phyloP scores from a whole-genome alignment of 805 yeast species.

The Vanderwaltozyma yarrowii region DNA sequence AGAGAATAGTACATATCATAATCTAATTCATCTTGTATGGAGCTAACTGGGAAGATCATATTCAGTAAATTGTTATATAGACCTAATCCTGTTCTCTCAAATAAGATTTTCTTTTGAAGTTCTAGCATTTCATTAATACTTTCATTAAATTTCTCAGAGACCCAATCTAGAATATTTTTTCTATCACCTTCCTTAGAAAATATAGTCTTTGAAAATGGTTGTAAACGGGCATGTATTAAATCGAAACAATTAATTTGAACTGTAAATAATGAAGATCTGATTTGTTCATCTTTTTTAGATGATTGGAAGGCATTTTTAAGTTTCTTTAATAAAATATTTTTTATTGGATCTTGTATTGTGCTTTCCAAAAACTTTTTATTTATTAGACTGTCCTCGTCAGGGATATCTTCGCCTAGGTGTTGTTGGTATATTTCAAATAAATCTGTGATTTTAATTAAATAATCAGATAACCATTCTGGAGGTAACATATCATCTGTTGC shows the following conservation, averaged over 20 bases:
- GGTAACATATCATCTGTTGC: slow-evolving; percentile 50
- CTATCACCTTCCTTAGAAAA: slow-evolving; percentile 25
- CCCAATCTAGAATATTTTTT: slow-evolving; percentile 9
- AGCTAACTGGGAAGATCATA: slow-evolving; percentile 57
- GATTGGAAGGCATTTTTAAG: slow-evolving; percentile 22
- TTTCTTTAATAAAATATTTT: slow-evolving; percentile 20
- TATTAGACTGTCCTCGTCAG: slow-evolving; percentile 31
- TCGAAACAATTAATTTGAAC: slow-evolving; percentile 53
- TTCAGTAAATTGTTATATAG: slow-evolving; percentile 54
- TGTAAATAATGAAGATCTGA: slow-evolving; percentile 26
- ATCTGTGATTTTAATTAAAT: slow-evolving; percentile 37
- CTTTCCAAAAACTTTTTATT: slow-evolving; percentile 31
- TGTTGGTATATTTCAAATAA: slow-evolving; percentile 46
- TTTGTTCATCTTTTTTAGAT: slow-evolving; percentile 19
- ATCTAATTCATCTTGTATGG: slow-evolving; percentile 43
- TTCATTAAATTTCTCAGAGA: slow-evolving; percentile 29
- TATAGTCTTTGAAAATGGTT: slow-evolving; percentile 29
- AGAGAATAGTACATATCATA: slow-evolving; percentile 57
- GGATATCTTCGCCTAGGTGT: slow-evolving; percentile 18
- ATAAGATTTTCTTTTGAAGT: slow-evolving; percentile 38
- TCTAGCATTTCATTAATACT: slow-evolving; percentile 28
- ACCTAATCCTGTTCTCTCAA: slow-evolving; percentile 44
- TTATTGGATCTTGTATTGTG: slow-evolving; percentile 35
- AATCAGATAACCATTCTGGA: slow-evolving; percentile 76
- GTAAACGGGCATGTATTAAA: slow-evolving; percentile 42